Percentiles rank a stretch among this genome's conserved stretches.
Evolutionary conservation across 169 alveolate genomes (phyloP).

Genomic region (Cryptosporidium felis): DNA sequence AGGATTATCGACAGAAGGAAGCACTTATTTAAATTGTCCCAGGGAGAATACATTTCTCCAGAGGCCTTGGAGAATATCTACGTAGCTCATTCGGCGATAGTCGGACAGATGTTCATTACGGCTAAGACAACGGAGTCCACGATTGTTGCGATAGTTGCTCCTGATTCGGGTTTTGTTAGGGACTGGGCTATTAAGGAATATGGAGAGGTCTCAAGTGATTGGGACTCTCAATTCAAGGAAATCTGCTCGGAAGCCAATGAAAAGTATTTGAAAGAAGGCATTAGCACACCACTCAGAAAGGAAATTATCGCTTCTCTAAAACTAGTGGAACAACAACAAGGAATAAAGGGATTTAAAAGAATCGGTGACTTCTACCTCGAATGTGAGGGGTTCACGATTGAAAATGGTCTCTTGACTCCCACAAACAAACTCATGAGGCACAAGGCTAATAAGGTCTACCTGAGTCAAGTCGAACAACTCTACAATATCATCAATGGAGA

Average conservation of each 20-base stretch:
- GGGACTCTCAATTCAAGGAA: conserved; percentile 55
- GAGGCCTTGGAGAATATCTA: conserved; percentile 89
- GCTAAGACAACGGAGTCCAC: conserved; percentile 75
- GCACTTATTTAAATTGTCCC: conserved; percentile 92
- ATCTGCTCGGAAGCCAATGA: conserved; percentile 69
- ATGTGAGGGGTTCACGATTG: conserved; percentile 86
- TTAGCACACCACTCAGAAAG: conserved; percentile 38
- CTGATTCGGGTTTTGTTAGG: conserved; percentile 70
- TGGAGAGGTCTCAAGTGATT: not conserved
- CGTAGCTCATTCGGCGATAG: conserved; percentile 74
- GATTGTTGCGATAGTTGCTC: conserved; percentile 76
- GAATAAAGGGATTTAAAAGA: conserved; percentile 79
- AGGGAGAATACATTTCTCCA: conserved; percentile 97
- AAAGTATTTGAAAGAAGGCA: not conserved
- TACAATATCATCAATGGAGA: conserved; percentile 44
- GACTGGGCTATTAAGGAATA: conserved; percentile 25
- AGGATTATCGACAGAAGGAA: conserved; percentile 93
- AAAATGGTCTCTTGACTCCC: conserved; percentile 90
- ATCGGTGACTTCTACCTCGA: conserved; percentile 82
- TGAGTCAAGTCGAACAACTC: conserved; percentile 74
- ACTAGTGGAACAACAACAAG: conserved; percentile 74
- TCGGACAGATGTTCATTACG: conserved; percentile 77
- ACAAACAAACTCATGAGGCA: conserved; percentile 90
- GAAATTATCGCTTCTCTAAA: conserved; percentile 65
- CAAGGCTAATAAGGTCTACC: conserved; percentile 75